Conservation (phyloP, 495 filamentous ascomycete genomes). For the Parathielavia hyrcaniae region DNA sequence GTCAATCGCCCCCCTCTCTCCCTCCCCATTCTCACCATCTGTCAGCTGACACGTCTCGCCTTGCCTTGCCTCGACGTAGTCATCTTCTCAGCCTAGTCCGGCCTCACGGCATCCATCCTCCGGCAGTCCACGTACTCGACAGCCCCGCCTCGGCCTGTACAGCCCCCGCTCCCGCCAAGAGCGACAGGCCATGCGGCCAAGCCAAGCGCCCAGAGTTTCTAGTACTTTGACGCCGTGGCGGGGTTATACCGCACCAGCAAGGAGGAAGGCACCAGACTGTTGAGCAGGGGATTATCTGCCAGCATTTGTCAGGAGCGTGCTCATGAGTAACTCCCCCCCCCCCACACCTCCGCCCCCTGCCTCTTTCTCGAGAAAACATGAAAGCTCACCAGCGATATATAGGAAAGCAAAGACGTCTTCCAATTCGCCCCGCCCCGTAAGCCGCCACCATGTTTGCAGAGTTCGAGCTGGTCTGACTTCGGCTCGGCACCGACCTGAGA, state of each 20-base stretch:
- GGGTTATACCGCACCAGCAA: constrained; percentile 31
- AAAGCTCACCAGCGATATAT: neutral
- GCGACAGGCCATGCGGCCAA: constrained; percentile 52
- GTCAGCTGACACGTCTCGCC: neutral
- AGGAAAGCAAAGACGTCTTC: constrained; percentile 32
- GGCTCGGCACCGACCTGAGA: neutral
- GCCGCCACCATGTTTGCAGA: neutral
- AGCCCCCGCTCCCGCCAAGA: constrained; percentile 26
- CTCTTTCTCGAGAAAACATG: neutral
- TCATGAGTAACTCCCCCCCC: constrained; percentile 40
- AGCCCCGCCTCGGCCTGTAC: constrained; percentile 36
- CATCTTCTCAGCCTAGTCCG: constrained; percentile 35
- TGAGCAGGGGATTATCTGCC: constrained; percentile 33
- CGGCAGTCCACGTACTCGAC: constrained; percentile 40
- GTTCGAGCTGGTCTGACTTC: neutral
- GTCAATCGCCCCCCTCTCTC: neutral
- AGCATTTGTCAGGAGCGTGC: constrained; percentile 37
- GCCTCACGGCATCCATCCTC: constrained; percentile 37
- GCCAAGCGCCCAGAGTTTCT: constrained; percentile 48
- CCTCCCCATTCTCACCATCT: neutral
- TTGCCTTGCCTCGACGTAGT: constrained; percentile 11
- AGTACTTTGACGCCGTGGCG: constrained; percentile 31
- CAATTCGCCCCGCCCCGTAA: constrained; percentile 36
- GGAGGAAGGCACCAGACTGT: constrained; percentile 34
- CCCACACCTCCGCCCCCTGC: too few relatives aligned